Conservation (phyloP, 2,329 filamentous ascomycete species). For the Trichoderma asperellum region DNA sequence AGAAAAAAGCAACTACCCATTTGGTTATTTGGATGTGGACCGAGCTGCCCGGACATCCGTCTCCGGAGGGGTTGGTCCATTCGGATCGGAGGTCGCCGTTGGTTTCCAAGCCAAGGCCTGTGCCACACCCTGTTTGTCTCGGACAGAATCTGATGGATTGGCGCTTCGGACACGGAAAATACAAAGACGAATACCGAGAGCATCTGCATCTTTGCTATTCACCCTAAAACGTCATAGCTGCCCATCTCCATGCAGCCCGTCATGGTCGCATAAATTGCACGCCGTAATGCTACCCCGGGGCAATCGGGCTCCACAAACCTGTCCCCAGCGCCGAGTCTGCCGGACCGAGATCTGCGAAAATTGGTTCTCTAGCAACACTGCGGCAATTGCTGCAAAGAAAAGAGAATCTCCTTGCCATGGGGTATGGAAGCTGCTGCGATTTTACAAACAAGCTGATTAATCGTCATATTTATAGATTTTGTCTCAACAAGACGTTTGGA, state of each 20-base stretch:
- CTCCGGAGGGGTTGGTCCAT: conserved; percentile 19
- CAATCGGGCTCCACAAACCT: conserved; percentile 12
- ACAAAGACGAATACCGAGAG: background rate
- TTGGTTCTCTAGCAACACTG: background rate
- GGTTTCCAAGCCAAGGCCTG: background rate
- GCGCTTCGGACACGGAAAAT: background rate
- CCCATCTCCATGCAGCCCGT: conserved; percentile 1
- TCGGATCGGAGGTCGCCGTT: conserved; percentile 5
- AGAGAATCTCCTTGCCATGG: background rate
- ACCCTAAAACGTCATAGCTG: background rate
- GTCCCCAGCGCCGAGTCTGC: conserved; percentile 12
- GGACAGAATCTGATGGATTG: background rate
- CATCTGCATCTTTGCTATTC: background rate
- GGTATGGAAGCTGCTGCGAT: background rate
- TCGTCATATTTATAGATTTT: background rate
- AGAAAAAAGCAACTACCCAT: background rate
- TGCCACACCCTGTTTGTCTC: background rate
- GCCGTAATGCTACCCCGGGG: conserved; percentile 3
- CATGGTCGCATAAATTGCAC: conserved; percentile 4
- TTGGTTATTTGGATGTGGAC: conserved; percentile 17
- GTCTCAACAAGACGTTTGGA: background rate
- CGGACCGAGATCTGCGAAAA: conserved; percentile 13
- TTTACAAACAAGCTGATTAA: background rate
- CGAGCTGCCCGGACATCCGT: conserved; percentile 18
- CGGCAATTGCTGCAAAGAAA: background rate